Conservation (phyloP, 306 rosid genomes). For the Myrica gale region DNA sequence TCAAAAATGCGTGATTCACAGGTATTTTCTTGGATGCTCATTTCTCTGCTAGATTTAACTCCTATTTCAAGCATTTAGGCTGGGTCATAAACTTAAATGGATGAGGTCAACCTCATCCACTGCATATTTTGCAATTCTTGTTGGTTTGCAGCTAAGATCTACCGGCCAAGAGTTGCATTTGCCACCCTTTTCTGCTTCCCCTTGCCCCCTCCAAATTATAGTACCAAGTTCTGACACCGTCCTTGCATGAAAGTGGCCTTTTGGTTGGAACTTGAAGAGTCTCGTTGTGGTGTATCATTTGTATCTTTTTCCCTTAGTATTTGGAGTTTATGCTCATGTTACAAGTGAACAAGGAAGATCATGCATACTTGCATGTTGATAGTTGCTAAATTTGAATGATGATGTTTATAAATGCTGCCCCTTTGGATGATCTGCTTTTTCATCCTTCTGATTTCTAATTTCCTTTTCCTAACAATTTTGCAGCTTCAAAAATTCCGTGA, state of each 20-base stretch:
- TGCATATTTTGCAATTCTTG: slow-evolving; percentile 4
- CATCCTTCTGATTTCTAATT: background rate
- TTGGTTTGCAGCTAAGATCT: background rate
- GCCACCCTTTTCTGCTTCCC: too few relatives aligned
- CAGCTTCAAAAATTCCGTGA: slow-evolving; percentile 95
- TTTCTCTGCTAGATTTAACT: slow-evolving; percentile 16
- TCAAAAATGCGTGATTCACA: slow-evolving; percentile 96
- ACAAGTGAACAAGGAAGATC: background rate
- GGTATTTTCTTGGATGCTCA: slow-evolving; percentile 44
- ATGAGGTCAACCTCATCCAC: slow-evolving; percentile 6
- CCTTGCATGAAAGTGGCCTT: background rate
- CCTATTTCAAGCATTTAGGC: background rate
- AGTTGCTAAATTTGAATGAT: background rate
- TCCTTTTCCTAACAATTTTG: slow-evolving; percentile 11
- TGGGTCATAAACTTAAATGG: slow-evolving; percentile 14
- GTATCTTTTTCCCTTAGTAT: background rate
- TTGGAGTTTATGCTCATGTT: background rate
- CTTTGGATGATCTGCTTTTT: slow-evolving; percentile 1
- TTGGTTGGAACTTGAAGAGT: background rate
- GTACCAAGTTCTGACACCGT: background rate
- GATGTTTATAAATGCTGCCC: background rate
- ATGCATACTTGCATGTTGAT: background rate
- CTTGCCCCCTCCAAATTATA: too few relatives aligned
- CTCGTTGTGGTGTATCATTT: background rate
- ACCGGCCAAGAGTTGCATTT: background rate